These are phyloP conservation scores for Fagopyrum esculentum DNA, from an alignment of 148 eudicot species.

Conservation along the genomic window DNA sequence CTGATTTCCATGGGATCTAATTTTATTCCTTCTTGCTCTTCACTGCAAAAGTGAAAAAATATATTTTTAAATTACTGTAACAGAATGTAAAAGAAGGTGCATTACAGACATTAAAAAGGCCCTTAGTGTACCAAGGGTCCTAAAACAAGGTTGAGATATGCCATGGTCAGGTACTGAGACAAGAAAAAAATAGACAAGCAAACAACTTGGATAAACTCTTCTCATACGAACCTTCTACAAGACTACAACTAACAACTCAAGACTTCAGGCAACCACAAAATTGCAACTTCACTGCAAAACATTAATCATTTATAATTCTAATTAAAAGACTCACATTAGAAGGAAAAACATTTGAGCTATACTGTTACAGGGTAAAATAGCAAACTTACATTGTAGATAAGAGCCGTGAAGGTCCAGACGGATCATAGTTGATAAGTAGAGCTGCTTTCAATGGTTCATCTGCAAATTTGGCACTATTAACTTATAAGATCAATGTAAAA, in stretches of 20 bases:
- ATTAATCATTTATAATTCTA: neutral
- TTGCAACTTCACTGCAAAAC: neutral
- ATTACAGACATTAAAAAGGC: neutral
- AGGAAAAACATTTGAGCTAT: neutral
- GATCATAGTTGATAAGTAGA: constrained; percentile 77
- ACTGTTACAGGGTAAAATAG: neutral
- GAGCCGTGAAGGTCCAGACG: constrained; percentile 88
- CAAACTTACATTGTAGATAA: constrained; percentile 76
- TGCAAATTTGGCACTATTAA: constrained; percentile 22
- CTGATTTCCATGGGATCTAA: constrained; percentile 66
- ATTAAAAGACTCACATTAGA: neutral
- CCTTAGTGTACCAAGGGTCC: too few species aligned
- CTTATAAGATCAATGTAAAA: neutral
- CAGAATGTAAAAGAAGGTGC: neutral
- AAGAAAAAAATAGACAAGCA: neutral
- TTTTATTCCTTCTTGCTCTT: constrained; percentile 75
- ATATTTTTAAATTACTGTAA: neutral
- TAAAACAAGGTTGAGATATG: neutral
- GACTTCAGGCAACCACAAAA: neutral
- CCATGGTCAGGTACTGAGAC: neutral
- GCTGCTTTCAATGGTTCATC: constrained; percentile 74
- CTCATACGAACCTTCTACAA: neutral
- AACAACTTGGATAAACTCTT: neutral
- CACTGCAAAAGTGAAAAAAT: constrained; percentile 42
- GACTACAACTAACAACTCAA: neutral